Evolutionary conservation across 2,329 filamentous ascomycete genomes (phyloP).

Genomic region (Apiospora hydei): DNA sequence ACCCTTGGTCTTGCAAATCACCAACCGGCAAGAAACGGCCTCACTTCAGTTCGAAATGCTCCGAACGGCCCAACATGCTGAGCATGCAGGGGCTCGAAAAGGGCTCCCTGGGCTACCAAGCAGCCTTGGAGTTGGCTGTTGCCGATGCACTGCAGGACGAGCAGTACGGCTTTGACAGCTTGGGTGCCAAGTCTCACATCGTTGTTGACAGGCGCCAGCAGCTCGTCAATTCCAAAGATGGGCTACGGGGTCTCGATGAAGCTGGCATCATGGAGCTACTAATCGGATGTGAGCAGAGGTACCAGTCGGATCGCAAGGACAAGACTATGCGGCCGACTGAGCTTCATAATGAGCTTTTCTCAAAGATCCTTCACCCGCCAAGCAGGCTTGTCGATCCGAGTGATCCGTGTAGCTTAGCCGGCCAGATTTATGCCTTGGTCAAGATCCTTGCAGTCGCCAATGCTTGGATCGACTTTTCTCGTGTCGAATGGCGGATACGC

Average conservation of each 20-base stretch:
- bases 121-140: slow-evolving; percentile 70
- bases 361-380: slow-evolving; percentile 64
- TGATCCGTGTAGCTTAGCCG: slow-evolving; percentile 68
- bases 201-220: slow-evolving; percentile 65
- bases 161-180: slow-evolving; percentile 64
- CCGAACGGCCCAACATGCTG: slow-evolving; percentile 74
- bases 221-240: slow-evolving; percentile 60
- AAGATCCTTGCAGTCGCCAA: slow-evolving; percentile 70
- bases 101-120: slow-evolving; percentile 73
- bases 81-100: slow-evolving; percentile 76
- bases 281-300: slow-evolving; percentile 61
- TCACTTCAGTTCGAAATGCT: slow-evolving; percentile 65
- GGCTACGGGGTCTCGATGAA: slow-evolving; percentile 64
- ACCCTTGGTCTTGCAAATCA: slow-evolving; percentile 52
- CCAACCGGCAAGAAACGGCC: slow-evolving; percentile 55
- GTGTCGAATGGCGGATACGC: slow-evolving; percentile 77
- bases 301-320: slow-evolving; percentile 60
- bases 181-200: slow-evolving; percentile 61
- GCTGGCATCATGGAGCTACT: slow-evolving; percentile 65
- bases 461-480: slow-evolving; percentile 77
- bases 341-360: slow-evolving; percentile 69
- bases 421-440: slow-evolving; percentile 74
- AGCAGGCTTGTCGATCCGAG: slow-evolving; percentile 62
- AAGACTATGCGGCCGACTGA: slow-evolving; percentile 59
- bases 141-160: slow-evolving; percentile 70